A percentile compares a stretch with the other conserved stretches of the same genome.
Conservation (phyloP, 805 yeast genomes). For the Candida namnaoensis region DNA sequence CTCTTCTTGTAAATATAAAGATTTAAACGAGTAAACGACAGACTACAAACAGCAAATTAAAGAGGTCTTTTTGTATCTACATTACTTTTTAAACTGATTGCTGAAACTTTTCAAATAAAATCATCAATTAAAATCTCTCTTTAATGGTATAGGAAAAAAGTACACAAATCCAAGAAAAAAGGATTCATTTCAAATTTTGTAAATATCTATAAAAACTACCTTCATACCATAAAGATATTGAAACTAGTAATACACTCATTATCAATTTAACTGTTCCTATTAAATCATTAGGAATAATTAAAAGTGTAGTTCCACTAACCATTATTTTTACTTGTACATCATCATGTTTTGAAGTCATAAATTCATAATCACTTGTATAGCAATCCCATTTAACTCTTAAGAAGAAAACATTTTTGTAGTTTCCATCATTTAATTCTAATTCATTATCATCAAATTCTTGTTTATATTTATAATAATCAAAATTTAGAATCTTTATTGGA, state of each 20-base stretch:
- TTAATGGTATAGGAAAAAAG: too few species aligned
- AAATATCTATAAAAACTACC: not conserved
- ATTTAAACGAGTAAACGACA: too few species aligned
- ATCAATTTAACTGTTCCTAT: not conserved
- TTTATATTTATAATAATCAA: slow-evolving; percentile 1
- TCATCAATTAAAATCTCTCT: too few species aligned
- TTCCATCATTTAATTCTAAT: slow-evolving; percentile 1
- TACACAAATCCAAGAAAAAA: not conserved
- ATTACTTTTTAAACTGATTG: too few species aligned
- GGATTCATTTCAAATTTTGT: not conserved
- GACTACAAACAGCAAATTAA: too few species aligned
- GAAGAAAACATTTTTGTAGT: slow-evolving; percentile 1
- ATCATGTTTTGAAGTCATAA: slow-evolving; percentile 4
- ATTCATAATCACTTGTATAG: slow-evolving; percentile 4
- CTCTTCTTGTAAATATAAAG: too few species aligned
- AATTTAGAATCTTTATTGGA: slow-evolving; percentile 8
- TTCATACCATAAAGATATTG: not conserved
- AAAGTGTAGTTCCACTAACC: not conserved
- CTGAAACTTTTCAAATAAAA: too few species aligned
- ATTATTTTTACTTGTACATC: slow-evolving; percentile 1
- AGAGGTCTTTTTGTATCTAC: too few species aligned
- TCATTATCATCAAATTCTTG: not conserved
- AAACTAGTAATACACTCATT: not conserved
- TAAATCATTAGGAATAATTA: not conserved
- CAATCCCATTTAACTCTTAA: slow-evolving; percentile 8